These are phyloP conservation scores for Plasmodium reichenowi DNA, from an alignment of 169 alveolate species.

Conservation along the genomic window DNA sequence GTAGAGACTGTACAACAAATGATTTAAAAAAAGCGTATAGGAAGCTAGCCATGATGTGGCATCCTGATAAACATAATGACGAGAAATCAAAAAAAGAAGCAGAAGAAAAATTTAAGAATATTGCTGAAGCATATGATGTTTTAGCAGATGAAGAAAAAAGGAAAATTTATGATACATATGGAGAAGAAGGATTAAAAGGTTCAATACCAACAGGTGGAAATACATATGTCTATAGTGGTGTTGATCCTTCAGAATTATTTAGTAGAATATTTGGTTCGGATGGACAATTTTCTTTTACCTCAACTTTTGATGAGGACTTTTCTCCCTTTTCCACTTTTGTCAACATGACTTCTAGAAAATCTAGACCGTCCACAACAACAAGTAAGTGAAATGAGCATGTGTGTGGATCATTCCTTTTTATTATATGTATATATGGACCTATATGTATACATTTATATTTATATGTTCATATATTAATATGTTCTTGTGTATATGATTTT, in stretches of 20 bases:
- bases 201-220: slow-evolving; percentile 80
- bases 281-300: slow-evolving; percentile 82
- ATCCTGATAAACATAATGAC: slow-evolving; percentile 98
- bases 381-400: slow-evolving; percentile 23
- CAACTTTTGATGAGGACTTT: slow-evolving; percentile 85
- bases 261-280: slow-evolving; percentile 88
- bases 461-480: neutral
- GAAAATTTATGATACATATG: slow-evolving; percentile 95
- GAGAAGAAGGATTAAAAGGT: slow-evolving; percentile 96
- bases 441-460: neutral
- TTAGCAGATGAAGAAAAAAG: slow-evolving; percentile 95
- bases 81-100: slow-evolving; percentile 83
- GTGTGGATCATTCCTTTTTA: neutral
- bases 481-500: neutral
- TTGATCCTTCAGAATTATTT: slow-evolving; percentile 89
- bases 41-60: slow-evolving; percentile 93
- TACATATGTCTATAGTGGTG: slow-evolving; percentile 82
- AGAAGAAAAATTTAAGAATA: slow-evolving; percentile 92
- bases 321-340: slow-evolving; percentile 83
- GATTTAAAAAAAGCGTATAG: slow-evolving; percentile 95
- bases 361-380: slow-evolving; percentile 76
- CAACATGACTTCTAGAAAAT: slow-evolving; percentile 78
- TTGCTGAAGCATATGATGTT: slow-evolving; percentile 96
- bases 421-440: neutral
- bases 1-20: slow-evolving; percentile 84